A percentile compares a stretch with the other conserved stretches of the same genome.
These are phyloP conservation scores for Neckera pumila DNA, from an alignment of 225 moss, liverwort and hornwort genomes.

Conservation along the genomic window DNA sequence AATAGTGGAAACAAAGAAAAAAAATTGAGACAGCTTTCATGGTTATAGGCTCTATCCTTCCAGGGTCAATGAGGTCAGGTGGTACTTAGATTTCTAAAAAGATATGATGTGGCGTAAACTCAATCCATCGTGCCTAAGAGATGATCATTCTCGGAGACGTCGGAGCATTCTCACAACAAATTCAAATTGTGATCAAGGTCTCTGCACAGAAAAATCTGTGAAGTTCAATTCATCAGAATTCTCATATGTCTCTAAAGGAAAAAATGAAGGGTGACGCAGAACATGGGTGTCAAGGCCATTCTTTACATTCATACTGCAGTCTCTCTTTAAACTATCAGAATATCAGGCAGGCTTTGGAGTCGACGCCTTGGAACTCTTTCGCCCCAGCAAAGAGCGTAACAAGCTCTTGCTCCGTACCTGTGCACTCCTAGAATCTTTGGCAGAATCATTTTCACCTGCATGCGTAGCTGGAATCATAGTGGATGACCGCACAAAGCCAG, in stretches of 20 bases:
- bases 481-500: slow-evolving; percentile 34
- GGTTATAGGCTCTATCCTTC: not conserved
- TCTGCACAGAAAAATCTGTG: not conserved
- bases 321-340: not conserved
- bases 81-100: not conserved
- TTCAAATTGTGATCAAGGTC: not conserved
- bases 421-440: slow-evolving; percentile 20
- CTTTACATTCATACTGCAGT: not conserved
- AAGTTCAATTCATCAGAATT: not conserved
- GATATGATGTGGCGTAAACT: not conserved
- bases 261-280: not conserved
- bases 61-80: not conserved
- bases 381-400: slow-evolving; percentile 49
- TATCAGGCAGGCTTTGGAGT: slow-evolving; percentile 16
- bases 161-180: not conserved
- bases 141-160: not conserved
- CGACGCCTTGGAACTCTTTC: slow-evolving; percentile 28
- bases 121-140: not conserved
- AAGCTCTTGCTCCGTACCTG: slow-evolving; percentile 53
- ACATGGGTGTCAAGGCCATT: not conserved
- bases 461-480: slow-evolving; percentile 35
- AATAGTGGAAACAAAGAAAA: not conserved
- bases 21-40: not conserved
- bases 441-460: slow-evolving; percentile 14
- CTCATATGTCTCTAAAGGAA: not conserved